phyloP scores from a whole-genome alignment of 2,329 filamentous ascomycete genomes.

The Lojkania enalia region DNA sequence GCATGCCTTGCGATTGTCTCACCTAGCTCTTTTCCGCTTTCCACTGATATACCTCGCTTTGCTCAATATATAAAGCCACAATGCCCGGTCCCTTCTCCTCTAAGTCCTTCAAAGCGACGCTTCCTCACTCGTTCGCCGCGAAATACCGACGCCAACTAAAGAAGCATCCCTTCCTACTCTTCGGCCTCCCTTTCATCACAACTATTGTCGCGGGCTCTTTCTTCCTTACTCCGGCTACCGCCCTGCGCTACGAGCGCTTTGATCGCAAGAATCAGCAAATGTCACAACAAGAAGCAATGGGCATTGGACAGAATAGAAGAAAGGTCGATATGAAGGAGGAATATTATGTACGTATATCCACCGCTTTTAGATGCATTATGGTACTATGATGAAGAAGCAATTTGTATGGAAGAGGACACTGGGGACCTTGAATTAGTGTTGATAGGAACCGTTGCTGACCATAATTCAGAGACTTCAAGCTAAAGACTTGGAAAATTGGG shows the following conservation, averaged over 20 bases:
- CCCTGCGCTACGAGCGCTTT: constrained; percentile 89
- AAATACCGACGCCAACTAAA: constrained; percentile 75
- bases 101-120: constrained; percentile 59
- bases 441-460: constrained; percentile 14
- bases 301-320: constrained; percentile 70
- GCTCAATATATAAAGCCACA: constrained; percentile 4
- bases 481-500: constrained; percentile 94
- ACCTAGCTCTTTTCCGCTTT: neutral
- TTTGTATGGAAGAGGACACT: constrained; percentile 2
- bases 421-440: too few relatives aligned
- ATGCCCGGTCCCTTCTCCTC: constrained; percentile 66
- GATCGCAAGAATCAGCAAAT: constrained; percentile 87
- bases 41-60: neutral
- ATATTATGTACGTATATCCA: constrained; percentile 71
- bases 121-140: constrained; percentile 66
- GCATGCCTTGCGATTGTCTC: neutral
- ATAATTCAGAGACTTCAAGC: constrained; percentile 70
- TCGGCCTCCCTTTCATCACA: constrained; percentile 88
- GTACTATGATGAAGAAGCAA: neutral
- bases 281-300: constrained; percentile 82
- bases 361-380: neutral
- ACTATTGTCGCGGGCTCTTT: constrained; percentile 93
- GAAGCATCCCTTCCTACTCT: constrained; percentile 85
- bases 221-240: constrained; percentile 90
- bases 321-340: constrained; percentile 81